A percentile compares a stretch with the other conserved stretches of the same genome.
These are phyloP conservation scores for Vaccinium macrocarpon DNA, from an alignment of 148 eudicot species.

Conservation along the genomic window DNA sequence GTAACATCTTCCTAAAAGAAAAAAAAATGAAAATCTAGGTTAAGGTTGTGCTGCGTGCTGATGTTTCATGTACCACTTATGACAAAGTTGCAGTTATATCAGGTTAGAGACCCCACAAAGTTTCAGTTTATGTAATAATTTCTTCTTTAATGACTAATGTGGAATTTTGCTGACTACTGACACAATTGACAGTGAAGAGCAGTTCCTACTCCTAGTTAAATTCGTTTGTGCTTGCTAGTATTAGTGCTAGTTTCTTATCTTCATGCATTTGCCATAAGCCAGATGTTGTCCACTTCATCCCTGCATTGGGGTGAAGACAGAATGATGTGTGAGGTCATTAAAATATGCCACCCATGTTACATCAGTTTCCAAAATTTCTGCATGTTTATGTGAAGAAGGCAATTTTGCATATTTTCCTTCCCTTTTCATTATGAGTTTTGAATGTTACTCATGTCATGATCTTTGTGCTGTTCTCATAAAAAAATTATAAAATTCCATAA, in stretches of 20 bases:
- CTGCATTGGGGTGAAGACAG: slow-evolving; percentile 4
- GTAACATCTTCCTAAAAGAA: slow-evolving; percentile 13
- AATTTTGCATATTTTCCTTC: too few relatives aligned
- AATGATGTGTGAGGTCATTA: background rate
- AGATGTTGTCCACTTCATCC: background rate
- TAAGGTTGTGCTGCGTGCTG: slow-evolving; percentile 95
- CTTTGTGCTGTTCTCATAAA: background rate
- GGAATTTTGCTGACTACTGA: background rate
- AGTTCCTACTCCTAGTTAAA: background rate
- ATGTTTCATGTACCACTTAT: slow-evolving; percentile 61
- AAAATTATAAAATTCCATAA: background rate
- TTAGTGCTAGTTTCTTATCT: background rate
- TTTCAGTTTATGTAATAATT: background rate
- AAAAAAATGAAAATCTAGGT: slow-evolving; percentile 37
- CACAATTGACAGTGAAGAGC: background rate
- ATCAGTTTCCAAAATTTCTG: background rate
- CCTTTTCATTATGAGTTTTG: background rate
- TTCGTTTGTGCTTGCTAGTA: background rate
- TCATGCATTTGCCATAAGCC: background rate
- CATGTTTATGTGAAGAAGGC: background rate
- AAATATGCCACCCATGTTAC: background rate
- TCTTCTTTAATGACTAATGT: background rate
- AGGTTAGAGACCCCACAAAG: slow-evolving; percentile 41
- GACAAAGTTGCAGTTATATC: slow-evolving; percentile 91
- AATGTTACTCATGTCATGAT: background rate